Conservation (phyloP, 1,139 yeast genomes). For the Saccharomyces pastorianus region DNA sequence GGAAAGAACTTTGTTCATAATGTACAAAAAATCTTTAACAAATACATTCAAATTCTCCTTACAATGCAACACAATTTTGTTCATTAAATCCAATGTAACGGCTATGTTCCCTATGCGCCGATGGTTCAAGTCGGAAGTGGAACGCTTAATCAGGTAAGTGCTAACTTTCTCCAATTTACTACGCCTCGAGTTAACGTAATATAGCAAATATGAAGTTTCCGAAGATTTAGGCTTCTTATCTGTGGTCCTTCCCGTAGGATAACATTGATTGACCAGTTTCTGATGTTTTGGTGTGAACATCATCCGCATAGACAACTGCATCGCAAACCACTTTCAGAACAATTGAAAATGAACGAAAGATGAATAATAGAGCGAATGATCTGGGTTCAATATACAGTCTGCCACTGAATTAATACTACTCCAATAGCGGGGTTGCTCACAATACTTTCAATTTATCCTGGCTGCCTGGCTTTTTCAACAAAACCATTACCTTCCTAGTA, state of each 20-base stretch:
- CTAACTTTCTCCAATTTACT: slow-evolving; percentile 85
- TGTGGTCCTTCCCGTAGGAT: slow-evolving; percentile 77
- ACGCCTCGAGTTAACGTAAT: slow-evolving; percentile 87
- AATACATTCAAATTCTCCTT: slow-evolving; percentile 76
- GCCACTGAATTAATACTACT: background rate
- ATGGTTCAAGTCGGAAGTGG: slow-evolving; percentile 53
- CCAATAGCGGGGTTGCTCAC: background rate
- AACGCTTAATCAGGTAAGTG: slow-evolving; percentile 53
- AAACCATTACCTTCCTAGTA: background rate
- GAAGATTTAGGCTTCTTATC: slow-evolving; percentile 90
- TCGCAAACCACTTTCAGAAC: background rate
- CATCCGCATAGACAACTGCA: slow-evolving; percentile 14
- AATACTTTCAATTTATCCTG: background rate
- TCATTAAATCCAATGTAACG: slow-evolving; percentile 67
- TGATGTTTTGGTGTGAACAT: slow-evolving; percentile 76
- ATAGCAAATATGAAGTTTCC: slow-evolving; percentile 77
- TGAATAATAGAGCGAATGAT: background rate
- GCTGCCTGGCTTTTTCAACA: background rate
- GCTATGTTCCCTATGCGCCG: slow-evolving; percentile 69
- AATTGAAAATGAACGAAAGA: background rate
- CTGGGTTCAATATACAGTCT: background rate
- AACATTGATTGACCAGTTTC: slow-evolving; percentile 80
- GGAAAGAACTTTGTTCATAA: slow-evolving; percentile 32
- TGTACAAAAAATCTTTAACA: slow-evolving; percentile 52
- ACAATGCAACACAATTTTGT: slow-evolving; percentile 66